A percentile compares a stretch with the other conserved stretches of the same genome.
Evolutionary conservation across 306 rosid genomes (phyloP).

Genomic region (Lagenaria siceraria): DNA sequence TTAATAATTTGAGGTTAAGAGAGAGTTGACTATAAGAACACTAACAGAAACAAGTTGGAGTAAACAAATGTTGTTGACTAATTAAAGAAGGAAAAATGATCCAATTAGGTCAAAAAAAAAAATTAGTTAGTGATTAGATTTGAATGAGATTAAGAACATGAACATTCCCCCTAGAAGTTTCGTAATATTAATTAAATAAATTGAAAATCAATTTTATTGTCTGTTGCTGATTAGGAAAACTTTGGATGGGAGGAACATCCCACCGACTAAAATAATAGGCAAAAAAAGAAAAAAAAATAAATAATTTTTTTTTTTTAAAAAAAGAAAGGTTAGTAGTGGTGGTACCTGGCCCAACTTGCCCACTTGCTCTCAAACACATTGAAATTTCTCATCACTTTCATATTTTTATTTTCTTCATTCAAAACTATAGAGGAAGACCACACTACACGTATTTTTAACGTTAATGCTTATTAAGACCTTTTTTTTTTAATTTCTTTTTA

Average conservation of each 20-base stretch:
- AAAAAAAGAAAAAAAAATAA: too few relatives aligned
- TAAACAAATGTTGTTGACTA: background rate
- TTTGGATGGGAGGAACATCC: background rate
- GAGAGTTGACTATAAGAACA: background rate
- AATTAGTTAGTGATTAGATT: background rate
- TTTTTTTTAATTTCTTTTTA: too few relatives aligned
- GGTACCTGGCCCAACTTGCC: background rate
- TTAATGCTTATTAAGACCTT: too few relatives aligned
- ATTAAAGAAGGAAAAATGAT: background rate
- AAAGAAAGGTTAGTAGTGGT: background rate
- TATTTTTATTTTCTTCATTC: too few relatives aligned
- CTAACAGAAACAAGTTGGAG: background rate
- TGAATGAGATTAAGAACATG: background rate
- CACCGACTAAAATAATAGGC: background rate
- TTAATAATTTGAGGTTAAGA: background rate
- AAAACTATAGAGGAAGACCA: too few relatives aligned
- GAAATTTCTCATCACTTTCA: background rate
- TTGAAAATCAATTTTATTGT: background rate
- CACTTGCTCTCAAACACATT: background rate
- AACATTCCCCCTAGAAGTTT: background rate
- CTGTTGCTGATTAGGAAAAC: background rate
- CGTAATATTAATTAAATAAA: background rate
- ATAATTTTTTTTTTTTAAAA: too few relatives aligned
- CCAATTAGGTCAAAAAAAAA: background rate
- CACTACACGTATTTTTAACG: too few relatives aligned